Evolutionary conservation across 495 filamentous ascomycete species (phyloP).

Genomic region (Lasiosphaeria ovina): DNA sequence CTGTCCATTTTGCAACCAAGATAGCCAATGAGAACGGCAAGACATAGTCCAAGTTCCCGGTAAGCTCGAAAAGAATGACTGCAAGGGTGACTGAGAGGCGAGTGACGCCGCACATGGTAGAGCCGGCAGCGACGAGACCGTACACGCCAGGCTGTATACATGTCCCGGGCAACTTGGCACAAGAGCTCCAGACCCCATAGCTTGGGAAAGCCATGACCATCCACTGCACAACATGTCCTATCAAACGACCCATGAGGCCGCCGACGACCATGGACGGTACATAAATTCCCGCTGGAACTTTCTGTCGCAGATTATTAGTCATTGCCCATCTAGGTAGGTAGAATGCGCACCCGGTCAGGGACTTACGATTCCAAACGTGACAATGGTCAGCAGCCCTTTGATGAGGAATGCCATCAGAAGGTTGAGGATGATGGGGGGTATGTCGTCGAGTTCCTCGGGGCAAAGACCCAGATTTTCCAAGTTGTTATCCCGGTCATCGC

Average conservation of each 20-base stretch:
- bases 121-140: constrained; percentile 89
- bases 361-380: constrained; percentile 78
- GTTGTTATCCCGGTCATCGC: constrained; percentile 52
- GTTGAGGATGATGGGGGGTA: constrained; percentile 65
- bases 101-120: constrained; percentile 97
- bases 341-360: background rate
- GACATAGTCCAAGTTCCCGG: constrained; percentile 90
- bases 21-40: constrained; percentile 91
- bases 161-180: constrained; percentile 66
- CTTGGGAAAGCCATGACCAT: constrained; percentile 69
- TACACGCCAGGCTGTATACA: constrained; percentile 96
- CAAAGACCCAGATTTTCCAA: constrained; percentile 72
- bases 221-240: constrained; percentile 87
- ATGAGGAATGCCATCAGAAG: constrained; percentile 80
- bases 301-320: constrained; percentile 36
- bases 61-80: constrained; percentile 94
- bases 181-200: constrained; percentile 69
- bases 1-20: constrained; percentile 95
- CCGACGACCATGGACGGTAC: constrained; percentile 98
- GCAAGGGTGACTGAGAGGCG: constrained; percentile 90
- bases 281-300: constrained; percentile 94
- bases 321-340: background rate
- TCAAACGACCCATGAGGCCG: constrained; percentile 83
- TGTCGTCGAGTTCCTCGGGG: constrained; percentile 66
- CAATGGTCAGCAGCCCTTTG: constrained; percentile 81